Evolutionary conservation across 2,329 filamentous ascomycete species (phyloP).

Genomic region (Aspergillus clavatus): DNA sequence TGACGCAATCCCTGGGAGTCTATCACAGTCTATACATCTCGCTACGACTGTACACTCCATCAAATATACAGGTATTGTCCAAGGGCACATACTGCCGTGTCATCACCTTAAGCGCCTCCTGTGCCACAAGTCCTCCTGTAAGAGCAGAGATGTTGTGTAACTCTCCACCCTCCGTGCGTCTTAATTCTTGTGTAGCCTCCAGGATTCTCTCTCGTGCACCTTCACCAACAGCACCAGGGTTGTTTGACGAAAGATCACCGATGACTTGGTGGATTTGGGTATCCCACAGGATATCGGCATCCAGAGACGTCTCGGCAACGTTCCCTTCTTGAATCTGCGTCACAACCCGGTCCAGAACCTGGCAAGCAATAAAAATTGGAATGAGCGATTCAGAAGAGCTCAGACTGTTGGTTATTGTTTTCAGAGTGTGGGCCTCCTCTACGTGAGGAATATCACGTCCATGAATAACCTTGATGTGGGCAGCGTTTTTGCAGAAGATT

Average conservation of each 20-base stretch:
- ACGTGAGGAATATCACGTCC: constrained; percentile 53
- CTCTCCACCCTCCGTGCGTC: constrained; percentile 75
- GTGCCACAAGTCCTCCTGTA: constrained; percentile 87
- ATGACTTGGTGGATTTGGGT: constrained; percentile 27
- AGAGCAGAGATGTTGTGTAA: constrained; percentile 88
- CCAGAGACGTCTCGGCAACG: constrained; percentile 21
- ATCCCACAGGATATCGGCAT: constrained; percentile 32
- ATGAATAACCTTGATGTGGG: constrained; percentile 83
- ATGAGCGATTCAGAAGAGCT: constrained; percentile 55
- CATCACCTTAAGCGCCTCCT: constrained; percentile 83
- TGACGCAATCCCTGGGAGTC: background rate
- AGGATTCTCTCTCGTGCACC: constrained; percentile 48
- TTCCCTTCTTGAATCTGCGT: constrained; percentile 50
- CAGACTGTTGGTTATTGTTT: constrained; percentile 37
- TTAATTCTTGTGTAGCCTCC: constrained; percentile 61
- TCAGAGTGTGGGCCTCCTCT: constrained; percentile 38
- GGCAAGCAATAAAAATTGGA: constrained; percentile 66
- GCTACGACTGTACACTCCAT: constrained; percentile 55
- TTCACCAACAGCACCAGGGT: constrained; percentile 45
- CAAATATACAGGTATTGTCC: constrained; percentile 60
- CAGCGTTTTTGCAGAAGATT: constrained; percentile 90
- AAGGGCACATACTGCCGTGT: constrained; percentile 63
- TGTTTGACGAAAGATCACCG: constrained; percentile 32
- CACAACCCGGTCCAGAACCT: constrained; percentile 41
- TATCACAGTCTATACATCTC: constrained; percentile 47